Evolutionary conservation across 164 flowering plant genomes (phyloP).

Genomic region (Vitis amurensis): DNA sequence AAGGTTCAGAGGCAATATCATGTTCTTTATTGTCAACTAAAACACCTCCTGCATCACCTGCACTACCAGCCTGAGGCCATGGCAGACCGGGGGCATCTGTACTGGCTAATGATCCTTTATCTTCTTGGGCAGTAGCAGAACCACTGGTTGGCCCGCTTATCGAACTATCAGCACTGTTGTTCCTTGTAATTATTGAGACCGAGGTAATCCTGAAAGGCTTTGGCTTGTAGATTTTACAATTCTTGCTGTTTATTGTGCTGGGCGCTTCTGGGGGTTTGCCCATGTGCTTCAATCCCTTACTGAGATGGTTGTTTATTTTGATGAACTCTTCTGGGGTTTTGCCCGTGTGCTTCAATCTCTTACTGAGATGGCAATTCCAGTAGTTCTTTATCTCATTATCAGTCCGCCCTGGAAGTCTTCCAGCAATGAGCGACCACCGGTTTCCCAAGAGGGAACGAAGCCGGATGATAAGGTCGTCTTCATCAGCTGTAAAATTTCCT

Average conservation of each 20-base stretch:
- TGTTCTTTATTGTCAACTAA: too few relatives aligned
- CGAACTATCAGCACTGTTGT: neutral
- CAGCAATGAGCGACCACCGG: slow-evolving; percentile 26
- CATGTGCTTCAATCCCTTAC: slow-evolving; percentile 1
- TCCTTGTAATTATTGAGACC: neutral
- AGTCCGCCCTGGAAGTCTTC: slow-evolving; percentile 23
- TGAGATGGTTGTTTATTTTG: slow-evolving; percentile 6
- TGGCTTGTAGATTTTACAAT: slow-evolving; percentile 1
- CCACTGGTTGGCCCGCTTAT: neutral
- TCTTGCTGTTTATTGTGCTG: neutral
- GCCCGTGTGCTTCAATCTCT: neutral
- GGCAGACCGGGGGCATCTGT: too few relatives aligned
- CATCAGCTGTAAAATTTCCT: slow-evolving; percentile 23
- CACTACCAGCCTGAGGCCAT: neutral
- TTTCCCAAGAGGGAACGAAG: slow-evolving; percentile 24
- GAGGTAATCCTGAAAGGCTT: slow-evolving; percentile 3
- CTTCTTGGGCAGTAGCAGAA: neutral
- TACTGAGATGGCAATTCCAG: slow-evolving; percentile 22
- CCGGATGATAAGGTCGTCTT: slow-evolving; percentile 20
- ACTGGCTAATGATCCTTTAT: neutral
- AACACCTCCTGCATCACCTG: neutral
- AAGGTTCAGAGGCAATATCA: neutral
- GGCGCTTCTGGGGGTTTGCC: neutral
- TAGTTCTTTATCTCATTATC: slow-evolving; percentile 28
- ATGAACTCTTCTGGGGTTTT: neutral